These are phyloP conservation scores for Lactarius sp. DNA, from an alignment of 768 basidiomycete species.

Conservation along the genomic window DNA sequence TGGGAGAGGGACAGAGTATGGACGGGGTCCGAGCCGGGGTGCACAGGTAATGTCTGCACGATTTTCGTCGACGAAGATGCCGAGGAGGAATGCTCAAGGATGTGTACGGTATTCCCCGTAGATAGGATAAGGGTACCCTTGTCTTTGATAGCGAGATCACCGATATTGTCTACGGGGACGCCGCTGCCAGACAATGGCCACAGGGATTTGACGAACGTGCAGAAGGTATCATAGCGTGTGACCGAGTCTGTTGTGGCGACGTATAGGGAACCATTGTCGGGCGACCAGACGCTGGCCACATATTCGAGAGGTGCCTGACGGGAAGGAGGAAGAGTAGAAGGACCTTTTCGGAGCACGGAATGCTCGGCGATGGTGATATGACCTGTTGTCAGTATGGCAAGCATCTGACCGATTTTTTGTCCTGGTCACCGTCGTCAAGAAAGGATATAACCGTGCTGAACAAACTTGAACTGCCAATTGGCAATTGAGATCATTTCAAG, in stretches of 20 bases:
- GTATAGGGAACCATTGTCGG: conserved; percentile 52
- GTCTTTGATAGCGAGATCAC: conserved; percentile 34
- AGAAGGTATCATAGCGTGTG: conserved; percentile 48
- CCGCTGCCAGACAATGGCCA: conserved; percentile 33
- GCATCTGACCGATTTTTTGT: conserved; percentile 36
- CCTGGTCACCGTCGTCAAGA: background rate
- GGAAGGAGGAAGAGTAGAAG: conserved; percentile 36
- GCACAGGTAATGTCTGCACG: conserved; percentile 46
- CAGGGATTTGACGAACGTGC: conserved; percentile 42
- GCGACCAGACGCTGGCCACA: conserved; percentile 49
- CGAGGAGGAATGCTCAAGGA: conserved; percentile 44
- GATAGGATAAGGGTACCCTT: conserved; percentile 45
- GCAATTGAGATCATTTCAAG: background rate
- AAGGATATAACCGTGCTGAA: background rate
- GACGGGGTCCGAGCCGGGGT: conserved; percentile 41
- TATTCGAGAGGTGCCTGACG: conserved; percentile 30
- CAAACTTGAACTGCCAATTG: background rate
- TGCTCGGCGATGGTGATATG: conserved; percentile 48
- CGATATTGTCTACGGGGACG: conserved; percentile 34
- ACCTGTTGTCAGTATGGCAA: conserved; percentile 48
- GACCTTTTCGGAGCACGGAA: conserved; percentile 41
- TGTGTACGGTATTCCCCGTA: conserved; percentile 41
- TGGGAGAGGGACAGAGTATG: conserved; percentile 55
- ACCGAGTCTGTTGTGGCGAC: conserved; percentile 46
- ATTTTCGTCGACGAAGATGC: conserved; percentile 35